Evolutionary conservation across 768 basidiomycete species (phyloP).

Genomic region (Tylopilus sp.): DNA sequence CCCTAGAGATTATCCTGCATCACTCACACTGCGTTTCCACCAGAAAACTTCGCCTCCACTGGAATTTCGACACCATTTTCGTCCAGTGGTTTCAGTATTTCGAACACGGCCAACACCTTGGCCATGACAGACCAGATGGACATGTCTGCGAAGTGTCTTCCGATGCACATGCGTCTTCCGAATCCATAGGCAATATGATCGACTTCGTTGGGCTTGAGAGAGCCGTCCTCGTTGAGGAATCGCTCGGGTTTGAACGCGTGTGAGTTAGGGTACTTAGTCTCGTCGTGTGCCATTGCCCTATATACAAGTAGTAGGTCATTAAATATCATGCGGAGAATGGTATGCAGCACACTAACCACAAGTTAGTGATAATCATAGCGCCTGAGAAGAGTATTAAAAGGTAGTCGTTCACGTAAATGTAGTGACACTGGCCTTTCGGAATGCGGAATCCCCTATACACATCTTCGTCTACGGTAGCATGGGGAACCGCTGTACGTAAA

Average conservation of each 20-base stretch:
- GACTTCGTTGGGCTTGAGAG: conserved; percentile 4
- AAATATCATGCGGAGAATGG: no score
- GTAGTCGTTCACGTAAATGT: no score
- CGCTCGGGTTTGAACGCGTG: conserved; percentile 37
- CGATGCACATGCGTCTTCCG: conserved; percentile 4
- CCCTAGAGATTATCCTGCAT: no score
- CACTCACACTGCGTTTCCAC: conserved; percentile 2
- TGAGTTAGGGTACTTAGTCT: conserved; percentile 33
- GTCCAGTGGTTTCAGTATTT: conserved; percentile 6
- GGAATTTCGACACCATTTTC: conserved; percentile 7
- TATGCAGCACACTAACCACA: conserved; percentile 5
- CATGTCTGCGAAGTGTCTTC: conserved; percentile 18
- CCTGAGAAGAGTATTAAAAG: not conserved
- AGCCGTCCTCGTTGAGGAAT: conserved; percentile 30
- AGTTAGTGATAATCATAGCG: conserved; percentile 2
- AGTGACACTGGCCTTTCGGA: conserved; percentile 31
- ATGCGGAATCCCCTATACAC: conserved; percentile 45
- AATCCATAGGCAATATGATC: conserved; percentile 16
- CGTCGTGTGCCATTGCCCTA: conserved; percentile 20
- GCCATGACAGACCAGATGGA: conserved; percentile 12
- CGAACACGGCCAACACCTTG: conserved; percentile 11
- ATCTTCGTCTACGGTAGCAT: conserved; percentile 35
- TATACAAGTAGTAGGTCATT: not conserved
- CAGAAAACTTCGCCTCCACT: conserved; percentile 2
- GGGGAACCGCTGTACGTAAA: conserved; percentile 20